These are phyloP conservation scores for Gossypium ekmanianum DNA, from an alignment of 345 rosid species.

Conservation along the genomic window DNA sequence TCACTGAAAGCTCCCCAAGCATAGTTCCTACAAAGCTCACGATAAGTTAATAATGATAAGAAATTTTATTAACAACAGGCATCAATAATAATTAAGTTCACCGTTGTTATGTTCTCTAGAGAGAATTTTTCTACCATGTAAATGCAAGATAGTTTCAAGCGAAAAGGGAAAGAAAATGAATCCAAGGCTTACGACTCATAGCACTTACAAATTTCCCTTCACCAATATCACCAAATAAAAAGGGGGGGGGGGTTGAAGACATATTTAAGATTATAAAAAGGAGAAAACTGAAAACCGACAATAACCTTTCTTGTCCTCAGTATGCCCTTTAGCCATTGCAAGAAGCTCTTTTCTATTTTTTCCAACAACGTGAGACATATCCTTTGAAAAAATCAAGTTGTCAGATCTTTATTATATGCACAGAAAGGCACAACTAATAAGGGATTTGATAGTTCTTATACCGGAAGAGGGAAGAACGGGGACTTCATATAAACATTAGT, in stretches of 20 bases:
- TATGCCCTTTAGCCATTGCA: slow-evolving; percentile 92
- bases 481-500: slow-evolving; percentile 71
- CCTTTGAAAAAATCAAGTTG: slow-evolving; percentile 38
- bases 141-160: background rate
- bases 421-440: slow-evolving; percentile 5
- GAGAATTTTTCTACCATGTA: background rate
- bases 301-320: slow-evolving; percentile 85
- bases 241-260: slow-evolving; percentile 19
- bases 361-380: slow-evolving; percentile 93
- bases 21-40: slow-evolving; percentile 35
- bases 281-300: background rate
- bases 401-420: background rate
- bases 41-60: slow-evolving; percentile 9
- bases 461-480: slow-evolving; percentile 88
- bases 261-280: background rate
- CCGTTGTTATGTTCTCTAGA: background rate
- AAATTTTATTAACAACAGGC: slow-evolving; percentile 1
- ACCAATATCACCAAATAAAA: background rate
- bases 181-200: background rate
- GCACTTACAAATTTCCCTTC: background rate
- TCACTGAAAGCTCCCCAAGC: slow-evolving; percentile 57
- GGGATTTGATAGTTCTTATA: slow-evolving; percentile 24
- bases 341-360: slow-evolving; percentile 91
- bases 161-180: slow-evolving; percentile 10
- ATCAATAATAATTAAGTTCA: background rate